A percentile compares a stretch with the other conserved stretches of the same genome.
These are phyloP conservation scores for Fusarium solani-melongenae DNA, from an alignment of 2,329 filamentous ascomycete genomes.

Conservation along the genomic window DNA sequence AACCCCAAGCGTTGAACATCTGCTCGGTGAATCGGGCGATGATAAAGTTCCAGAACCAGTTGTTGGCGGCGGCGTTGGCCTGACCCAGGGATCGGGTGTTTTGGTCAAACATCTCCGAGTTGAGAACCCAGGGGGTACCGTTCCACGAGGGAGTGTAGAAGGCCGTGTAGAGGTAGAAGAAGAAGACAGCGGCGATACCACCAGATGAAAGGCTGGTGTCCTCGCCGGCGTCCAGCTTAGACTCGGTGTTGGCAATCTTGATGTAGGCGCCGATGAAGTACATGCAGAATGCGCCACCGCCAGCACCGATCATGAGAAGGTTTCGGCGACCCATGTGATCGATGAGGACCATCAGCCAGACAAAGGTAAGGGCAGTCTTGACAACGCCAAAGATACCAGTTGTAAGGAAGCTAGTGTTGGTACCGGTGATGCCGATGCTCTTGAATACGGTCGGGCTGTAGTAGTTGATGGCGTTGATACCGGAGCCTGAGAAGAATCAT, in stretches of 20 bases:
- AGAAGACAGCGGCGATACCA: conserved; percentile 74
- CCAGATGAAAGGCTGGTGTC: conserved; percentile 51
- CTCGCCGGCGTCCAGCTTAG: conserved; percentile 44
- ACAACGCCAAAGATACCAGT: conserved; percentile 83
- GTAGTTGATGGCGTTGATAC: conserved; percentile 85
- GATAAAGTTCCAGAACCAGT: conserved; percentile 81
- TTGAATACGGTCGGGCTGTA: conserved; percentile 64
- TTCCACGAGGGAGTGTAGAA: conserved; percentile 81
- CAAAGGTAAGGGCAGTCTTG: conserved; percentile 74
- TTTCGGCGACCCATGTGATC: conserved; percentile 67
- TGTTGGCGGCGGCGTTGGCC: conserved; percentile 76
- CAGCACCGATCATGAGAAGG: conserved; percentile 72
- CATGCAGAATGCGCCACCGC: conserved; percentile 75
- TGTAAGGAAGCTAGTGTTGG: conserved; percentile 62
- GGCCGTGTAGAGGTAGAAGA: conserved; percentile 66
- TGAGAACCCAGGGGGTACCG: conserved; percentile 80
- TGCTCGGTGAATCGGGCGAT: conserved; percentile 74
- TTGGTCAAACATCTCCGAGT: conserved; percentile 80
- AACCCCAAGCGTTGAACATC: conserved; percentile 70
- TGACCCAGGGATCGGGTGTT: conserved; percentile 73
- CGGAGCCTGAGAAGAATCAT: conserved; percentile 49
- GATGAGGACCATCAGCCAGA: conserved; percentile 77
- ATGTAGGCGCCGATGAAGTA: conserved; percentile 62
- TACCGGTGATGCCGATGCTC: conserved; percentile 58
- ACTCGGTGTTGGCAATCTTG: conserved; percentile 60